Evolutionary conservation across 257 asterid genomes (phyloP), one percentile per base, ranked within the genome.

Genomic region (Dorcoceras hygrometricum): DNA sequence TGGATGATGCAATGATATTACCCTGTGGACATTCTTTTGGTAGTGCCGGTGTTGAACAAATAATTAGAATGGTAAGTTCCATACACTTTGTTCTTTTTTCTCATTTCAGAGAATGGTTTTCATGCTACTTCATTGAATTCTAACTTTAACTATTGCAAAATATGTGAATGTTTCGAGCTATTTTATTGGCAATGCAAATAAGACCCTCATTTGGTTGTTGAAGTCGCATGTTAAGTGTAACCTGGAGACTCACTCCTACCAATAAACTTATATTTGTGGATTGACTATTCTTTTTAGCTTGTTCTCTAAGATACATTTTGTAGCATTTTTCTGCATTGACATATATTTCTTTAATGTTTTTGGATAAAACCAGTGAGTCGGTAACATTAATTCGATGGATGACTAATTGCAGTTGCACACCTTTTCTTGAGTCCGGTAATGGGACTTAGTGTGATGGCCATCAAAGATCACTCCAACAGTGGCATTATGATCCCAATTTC

Each of bases 1-100:
- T 94, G 99, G 99, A 88, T 43, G 99, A 90, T 57, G 99, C 95
- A 12, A 81, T 94, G 95, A 94, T 94, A 82, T 80, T 90, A 71
- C 93, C 95, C 36, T 90, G 99, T 79, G 99, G 99, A 66, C 99
- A 94, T 79, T 94, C 99, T 75, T 94, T 86, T 76, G 87, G 99
- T 73, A 73, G 78, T 32, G 83, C 80, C 67, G 99, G 99, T 62
- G 79, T 88, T 43, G 87, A 85, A 14, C 88, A 82, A 46, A 75
- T 87, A 68, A 48, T 87, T 75, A 80, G 85, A 73, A 77, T 74
- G 96, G 99, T 94, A 74, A 76, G 82, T 61, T 34, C 60, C 71
- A 3, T 43, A 65, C 59, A 26, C 29, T 71, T 19, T 12, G 20
- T 22, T 64, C 60, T 22, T 19, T 28, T 58, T 16, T 64, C 39